These are phyloP conservation scores for Pugionium cornutum DNA, from an alignment of 345 rosid genomes.

Conservation along the genomic window DNA sequence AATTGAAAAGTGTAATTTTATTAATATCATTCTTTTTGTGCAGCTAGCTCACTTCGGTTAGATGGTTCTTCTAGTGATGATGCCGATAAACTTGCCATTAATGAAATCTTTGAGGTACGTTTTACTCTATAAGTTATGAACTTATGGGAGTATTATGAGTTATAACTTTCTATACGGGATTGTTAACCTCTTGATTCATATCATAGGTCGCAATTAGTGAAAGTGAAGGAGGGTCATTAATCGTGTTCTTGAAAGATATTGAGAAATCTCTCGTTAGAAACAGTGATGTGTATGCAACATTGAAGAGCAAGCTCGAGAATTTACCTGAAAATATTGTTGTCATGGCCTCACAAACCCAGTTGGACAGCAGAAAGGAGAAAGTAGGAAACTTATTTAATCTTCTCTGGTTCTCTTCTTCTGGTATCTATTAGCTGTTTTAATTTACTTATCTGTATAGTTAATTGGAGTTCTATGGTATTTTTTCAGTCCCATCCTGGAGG, in stretches of 20 bases:
- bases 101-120: constrained; percentile 85
- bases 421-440: not conserved
- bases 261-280: constrained; percentile 77
- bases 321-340: constrained; percentile 70
- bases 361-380: constrained; percentile 95
- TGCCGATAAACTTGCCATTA: constrained; percentile 73
- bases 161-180: too few species aligned
- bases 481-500: constrained; percentile 89
- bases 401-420: not conserved
- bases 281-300: constrained; percentile 58
- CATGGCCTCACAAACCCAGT: constrained; percentile 81
- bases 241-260: constrained; percentile 81
- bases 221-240: constrained; percentile 66
- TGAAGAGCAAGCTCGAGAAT: constrained; percentile 76
- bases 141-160: not conserved
- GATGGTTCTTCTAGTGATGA: constrained; percentile 84
- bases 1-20: constrained; percentile 4
- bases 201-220: constrained; percentile 68
- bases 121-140: not conserved
- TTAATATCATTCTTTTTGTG: constrained; percentile 18
- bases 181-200: not conserved
- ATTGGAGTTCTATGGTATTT: not conserved
- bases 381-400: constrained; percentile 39
- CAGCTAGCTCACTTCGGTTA: constrained; percentile 82
- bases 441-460: constrained; percentile 4